These are phyloP conservation scores for Penium margaritaceum DNA, from an alignment of 139 green algal genomes.

Conservation along the genomic window DNA sequence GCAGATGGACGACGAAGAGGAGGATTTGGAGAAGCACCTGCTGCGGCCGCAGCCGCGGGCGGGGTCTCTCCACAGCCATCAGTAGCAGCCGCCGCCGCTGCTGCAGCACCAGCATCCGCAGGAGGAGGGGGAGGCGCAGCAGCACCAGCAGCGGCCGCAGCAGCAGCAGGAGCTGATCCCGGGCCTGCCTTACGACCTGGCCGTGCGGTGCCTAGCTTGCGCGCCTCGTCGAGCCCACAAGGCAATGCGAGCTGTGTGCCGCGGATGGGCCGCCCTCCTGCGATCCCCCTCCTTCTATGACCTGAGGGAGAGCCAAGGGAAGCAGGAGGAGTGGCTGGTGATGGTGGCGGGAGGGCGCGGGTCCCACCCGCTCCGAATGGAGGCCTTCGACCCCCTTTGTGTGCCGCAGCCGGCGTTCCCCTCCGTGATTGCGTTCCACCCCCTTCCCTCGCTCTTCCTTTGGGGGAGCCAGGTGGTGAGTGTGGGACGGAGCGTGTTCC, in stretches of 20 bases:
- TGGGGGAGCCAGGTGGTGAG: conserved; percentile 2
- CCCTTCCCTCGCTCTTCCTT: not conserved
- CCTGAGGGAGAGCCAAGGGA: not conserved
- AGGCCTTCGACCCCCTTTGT: not conserved
- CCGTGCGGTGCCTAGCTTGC: not conserved
- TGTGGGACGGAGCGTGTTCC: not conserved
- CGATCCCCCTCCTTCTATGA: not conserved
- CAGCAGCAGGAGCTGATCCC: not conserved
- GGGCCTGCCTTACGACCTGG: not conserved
- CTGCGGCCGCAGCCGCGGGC: too few species aligned
- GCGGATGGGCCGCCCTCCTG: not conserved
- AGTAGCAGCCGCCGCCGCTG: too few species aligned
- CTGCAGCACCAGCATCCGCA: too few species aligned
- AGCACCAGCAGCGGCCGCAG: not conserved
- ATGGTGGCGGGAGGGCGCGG: not conserved
- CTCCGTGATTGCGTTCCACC: not conserved
- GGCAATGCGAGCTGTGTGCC: not conserved
- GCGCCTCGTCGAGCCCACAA: not conserved
- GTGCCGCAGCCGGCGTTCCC: conserved; percentile 1
- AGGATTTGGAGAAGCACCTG: too few species aligned
- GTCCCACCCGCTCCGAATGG: not conserved
- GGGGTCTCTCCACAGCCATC: too few species aligned
- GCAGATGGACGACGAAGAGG: too few species aligned
- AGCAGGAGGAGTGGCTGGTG: not conserved
- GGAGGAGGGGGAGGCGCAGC: too few species aligned